phyloP scores from a whole-genome alignment of 139 green algal species.

The Auxenochlorella pyrenoidosa region DNA sequence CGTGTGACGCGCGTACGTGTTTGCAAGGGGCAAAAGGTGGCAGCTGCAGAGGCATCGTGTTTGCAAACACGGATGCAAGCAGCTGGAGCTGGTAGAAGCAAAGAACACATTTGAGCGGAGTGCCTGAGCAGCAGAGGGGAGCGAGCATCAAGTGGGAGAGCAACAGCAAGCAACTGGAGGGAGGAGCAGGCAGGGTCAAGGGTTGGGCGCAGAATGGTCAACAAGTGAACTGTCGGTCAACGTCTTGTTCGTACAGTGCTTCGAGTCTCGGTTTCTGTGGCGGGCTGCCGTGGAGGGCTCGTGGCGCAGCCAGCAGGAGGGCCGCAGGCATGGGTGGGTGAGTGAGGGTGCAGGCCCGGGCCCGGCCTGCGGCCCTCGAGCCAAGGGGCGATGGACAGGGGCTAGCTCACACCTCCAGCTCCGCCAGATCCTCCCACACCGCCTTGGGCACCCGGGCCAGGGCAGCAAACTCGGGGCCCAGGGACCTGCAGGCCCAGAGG shows the following conservation, averaged over 20 bases:
- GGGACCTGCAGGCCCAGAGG: neutral
- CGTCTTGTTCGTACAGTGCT: too few relatives aligned
- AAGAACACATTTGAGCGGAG: neutral
- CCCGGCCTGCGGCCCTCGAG: too few relatives aligned
- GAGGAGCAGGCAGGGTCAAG: too few relatives aligned
- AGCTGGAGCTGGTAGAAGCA: neutral
- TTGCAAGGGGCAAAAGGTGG: neutral
- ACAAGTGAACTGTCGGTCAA: too few relatives aligned
- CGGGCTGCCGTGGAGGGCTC: too few relatives aligned
- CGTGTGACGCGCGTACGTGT: neutral
- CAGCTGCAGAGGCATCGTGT: neutral
- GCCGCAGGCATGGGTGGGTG: too few relatives aligned
- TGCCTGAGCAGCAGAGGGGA: too few relatives aligned
- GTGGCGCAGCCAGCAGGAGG: too few relatives aligned
- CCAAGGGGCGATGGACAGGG: neutral
- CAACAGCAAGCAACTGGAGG: too few relatives aligned
- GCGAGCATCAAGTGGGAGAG: neutral
- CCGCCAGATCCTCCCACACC: slow-evolving; percentile 11
- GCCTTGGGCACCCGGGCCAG: slow-evolving; percentile 9
- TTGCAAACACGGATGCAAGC: neutral
- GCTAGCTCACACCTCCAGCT: slow-evolving; percentile 16
- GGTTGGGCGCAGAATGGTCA: too few relatives aligned
- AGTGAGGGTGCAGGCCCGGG: too few relatives aligned
- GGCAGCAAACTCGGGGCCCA: slow-evolving; percentile 15
- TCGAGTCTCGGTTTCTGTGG: too few relatives aligned